A percentile compares a stretch with the other conserved stretches of the same genome.
Conservation (phyloP, 228 moss, liverwort and hornwort genomes). For the Sphagnum fallax region DNA sequence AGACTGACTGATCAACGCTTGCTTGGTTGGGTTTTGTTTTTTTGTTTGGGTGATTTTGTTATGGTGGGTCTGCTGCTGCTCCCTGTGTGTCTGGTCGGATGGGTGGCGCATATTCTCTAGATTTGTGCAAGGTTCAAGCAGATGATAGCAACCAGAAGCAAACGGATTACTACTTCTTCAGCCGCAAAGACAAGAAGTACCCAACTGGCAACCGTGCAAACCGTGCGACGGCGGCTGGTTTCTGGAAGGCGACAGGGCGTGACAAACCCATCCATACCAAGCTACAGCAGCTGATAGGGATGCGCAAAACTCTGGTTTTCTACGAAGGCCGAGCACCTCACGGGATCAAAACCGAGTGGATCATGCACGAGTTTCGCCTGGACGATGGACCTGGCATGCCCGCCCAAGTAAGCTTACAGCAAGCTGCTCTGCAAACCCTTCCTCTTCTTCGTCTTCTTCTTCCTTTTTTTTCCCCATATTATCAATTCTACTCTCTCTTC, state of each 20-base stretch:
- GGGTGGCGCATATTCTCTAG: constrained; percentile 5
- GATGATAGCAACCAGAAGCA: constrained; percentile 34
- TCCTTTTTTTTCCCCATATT: background rate
- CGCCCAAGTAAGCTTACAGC: constrained; percentile 9
- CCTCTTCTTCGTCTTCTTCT: too few relatives aligned
- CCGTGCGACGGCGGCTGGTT: constrained; percentile 66
- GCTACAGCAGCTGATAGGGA: constrained; percentile 36
- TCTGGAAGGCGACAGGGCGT: constrained; percentile 86
- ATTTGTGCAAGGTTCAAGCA: constrained; percentile 34
- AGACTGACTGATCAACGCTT: background rate
- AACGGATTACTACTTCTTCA: constrained; percentile 71
- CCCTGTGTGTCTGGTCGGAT: too few relatives aligned
- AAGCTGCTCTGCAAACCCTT: too few relatives aligned
- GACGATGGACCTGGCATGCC: constrained; percentile 30
- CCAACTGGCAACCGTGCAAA: constrained; percentile 81
- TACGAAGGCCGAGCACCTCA: constrained; percentile 76
- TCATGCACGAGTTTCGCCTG: constrained; percentile 84
- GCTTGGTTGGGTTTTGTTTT: background rate
- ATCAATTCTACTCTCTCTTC: background rate
- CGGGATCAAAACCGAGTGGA: constrained; percentile 80
- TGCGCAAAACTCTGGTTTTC: constrained; percentile 87
- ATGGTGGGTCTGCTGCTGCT: too few relatives aligned
- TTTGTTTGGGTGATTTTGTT: too few relatives aligned
- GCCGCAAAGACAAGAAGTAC: constrained; percentile 76
- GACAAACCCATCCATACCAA: constrained; percentile 52